Conservation (phyloP, 768 basidiomycete species). For the Tremella mesenterica region DNA sequence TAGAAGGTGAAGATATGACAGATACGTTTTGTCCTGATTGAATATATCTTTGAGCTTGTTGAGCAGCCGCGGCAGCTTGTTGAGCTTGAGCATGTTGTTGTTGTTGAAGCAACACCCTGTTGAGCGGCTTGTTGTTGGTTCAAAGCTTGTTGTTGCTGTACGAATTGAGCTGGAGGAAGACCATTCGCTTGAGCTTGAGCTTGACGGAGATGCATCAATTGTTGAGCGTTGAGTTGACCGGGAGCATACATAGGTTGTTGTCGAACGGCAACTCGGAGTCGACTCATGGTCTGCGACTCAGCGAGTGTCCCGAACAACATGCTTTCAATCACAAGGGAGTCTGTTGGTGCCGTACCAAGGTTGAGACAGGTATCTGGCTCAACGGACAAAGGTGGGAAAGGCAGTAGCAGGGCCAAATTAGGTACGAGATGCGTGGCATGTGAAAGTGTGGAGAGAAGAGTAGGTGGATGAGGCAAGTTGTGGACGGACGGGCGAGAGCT, state of each 20-base stretch:
- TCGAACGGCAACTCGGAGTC: conserved; percentile 17
- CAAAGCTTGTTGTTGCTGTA: conserved; percentile 24
- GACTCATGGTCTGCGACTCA: conserved; percentile 31
- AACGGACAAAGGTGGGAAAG: no score
- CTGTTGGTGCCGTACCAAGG: no score
- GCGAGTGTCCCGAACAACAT: no score
- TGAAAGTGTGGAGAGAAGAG: no score
- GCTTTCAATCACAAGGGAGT: background rate
- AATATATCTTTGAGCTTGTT: no score
- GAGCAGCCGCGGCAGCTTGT: conserved; percentile 4
- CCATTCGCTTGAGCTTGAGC: conserved; percentile 26
- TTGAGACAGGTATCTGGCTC: background rate
- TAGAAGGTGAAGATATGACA: conserved; percentile 5
- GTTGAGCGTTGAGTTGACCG: conserved; percentile 4
- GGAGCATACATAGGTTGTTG: conserved; percentile 16
- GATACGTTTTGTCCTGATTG: conserved; percentile 11
- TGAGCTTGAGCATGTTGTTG: conserved; percentile 9
- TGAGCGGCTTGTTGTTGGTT: conserved; percentile 18
- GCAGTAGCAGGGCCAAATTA: no score
- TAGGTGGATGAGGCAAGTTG: no score
- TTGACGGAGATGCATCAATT: conserved; percentile 8
- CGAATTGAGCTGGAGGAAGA: conserved; percentile 22
- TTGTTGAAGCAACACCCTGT: conserved; percentile 16
- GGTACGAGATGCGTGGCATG: no score
- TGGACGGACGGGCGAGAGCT: no score